Conservation (phyloP, 176 grass and related monocot genomes). For the Triticum timopheevii region DNA sequence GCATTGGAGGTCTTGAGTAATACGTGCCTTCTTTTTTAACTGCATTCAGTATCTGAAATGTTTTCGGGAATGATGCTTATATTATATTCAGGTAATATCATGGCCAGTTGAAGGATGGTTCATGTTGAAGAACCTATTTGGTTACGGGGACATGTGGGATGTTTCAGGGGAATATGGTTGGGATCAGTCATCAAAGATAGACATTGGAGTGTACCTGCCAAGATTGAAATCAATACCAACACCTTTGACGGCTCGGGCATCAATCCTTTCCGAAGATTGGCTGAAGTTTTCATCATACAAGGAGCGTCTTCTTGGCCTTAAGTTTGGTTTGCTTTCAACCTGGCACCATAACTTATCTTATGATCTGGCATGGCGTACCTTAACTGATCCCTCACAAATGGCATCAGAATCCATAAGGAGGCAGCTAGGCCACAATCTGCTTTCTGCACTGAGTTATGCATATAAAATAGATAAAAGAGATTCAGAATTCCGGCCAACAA, state of each 20-base stretch:
- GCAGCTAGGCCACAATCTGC: slow-evolving; percentile 70
- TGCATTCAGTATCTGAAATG: neutral
- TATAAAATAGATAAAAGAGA: slow-evolving; percentile 76
- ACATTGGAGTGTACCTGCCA: slow-evolving; percentile 52
- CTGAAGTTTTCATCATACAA: slow-evolving; percentile 76
- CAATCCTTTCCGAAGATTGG: slow-evolving; percentile 59
- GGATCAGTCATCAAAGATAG: slow-evolving; percentile 51
- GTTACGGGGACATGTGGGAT: slow-evolving; percentile 76
- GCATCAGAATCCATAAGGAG: slow-evolving; percentile 63
- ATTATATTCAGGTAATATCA: slow-evolving; percentile 43
- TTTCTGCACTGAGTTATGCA: slow-evolving; percentile 70
- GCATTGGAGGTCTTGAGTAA: slow-evolving; percentile 1
- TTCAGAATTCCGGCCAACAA: slow-evolving; percentile 64
- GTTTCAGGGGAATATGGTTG: slow-evolving; percentile 64
- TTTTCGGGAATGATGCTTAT: neutral
- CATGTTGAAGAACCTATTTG: slow-evolving; percentile 62
- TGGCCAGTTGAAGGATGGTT: slow-evolving; percentile 60
- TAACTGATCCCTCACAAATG: slow-evolving; percentile 55
- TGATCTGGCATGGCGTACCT: slow-evolving; percentile 60
- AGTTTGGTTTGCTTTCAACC: slow-evolving; percentile 66
- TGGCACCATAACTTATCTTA: slow-evolving; percentile 63
- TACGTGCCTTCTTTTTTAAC: neutral
- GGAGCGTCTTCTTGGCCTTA: slow-evolving; percentile 53
- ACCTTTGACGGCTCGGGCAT: slow-evolving; percentile 52
- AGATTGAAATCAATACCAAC: slow-evolving; percentile 57